phyloP scores from a whole-genome alignment of 2,329 filamentous ascomycete species.

The Aspergillus sp. region DNA sequence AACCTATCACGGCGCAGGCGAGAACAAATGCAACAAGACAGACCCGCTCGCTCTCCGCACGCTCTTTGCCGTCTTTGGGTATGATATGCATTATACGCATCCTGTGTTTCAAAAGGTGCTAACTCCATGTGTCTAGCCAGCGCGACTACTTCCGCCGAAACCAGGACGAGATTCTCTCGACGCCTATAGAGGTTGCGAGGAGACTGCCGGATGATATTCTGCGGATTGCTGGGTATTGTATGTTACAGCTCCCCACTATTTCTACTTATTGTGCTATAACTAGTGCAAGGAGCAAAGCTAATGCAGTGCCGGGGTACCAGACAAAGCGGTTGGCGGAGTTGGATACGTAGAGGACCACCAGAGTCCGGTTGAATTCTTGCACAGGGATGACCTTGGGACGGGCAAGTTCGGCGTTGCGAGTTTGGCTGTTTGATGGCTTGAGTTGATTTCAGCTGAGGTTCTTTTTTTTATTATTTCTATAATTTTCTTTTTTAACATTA shows the following conservation, averaged over 20 bases:
- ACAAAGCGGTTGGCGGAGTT: constrained; percentile 4
- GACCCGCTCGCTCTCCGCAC: constrained; percentile 1
- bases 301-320: neutral
- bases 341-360: constrained; percentile 10
- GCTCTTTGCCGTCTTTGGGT: constrained; percentile 6
- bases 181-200: neutral
- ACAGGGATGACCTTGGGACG: neutral
- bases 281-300: neutral
- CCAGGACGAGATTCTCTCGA: constrained; percentile 3
- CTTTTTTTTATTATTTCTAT: neutral
- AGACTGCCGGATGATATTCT: constrained; percentile 1
- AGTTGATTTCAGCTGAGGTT: neutral
- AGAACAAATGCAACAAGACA: constrained; percentile 3
- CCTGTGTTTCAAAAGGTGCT: neutral
- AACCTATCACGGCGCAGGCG: constrained; percentile 6
- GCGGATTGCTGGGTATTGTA: constrained; percentile 5
- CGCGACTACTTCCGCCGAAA: constrained; percentile 8
- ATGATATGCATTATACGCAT: neutral
- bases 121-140: neutral
- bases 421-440: neutral
- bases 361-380: constrained; percentile 1
- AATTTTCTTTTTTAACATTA: neutral
- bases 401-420: constrained; percentile 2
- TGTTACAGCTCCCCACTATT: neutral
- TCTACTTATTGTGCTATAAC: no score